phyloP scores from a whole-genome alignment of 2,329 filamentous ascomycete species.

The Albophoma yamanashiensis region DNA sequence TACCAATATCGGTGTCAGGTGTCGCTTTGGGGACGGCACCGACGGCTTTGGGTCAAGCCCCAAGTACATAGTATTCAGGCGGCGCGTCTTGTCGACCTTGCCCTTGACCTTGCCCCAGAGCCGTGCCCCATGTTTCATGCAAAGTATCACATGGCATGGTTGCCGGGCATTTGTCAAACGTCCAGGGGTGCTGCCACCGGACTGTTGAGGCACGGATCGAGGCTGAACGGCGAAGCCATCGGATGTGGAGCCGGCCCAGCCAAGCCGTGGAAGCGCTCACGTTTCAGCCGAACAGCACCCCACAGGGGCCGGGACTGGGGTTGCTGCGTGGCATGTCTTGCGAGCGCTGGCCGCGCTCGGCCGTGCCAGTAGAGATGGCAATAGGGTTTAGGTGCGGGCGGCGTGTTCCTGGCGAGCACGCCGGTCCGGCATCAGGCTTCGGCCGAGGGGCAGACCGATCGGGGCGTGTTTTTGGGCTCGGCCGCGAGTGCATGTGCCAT shows the following conservation, averaged over 20 bases:
- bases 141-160: slow-evolving; percentile 1
- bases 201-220: background rate
- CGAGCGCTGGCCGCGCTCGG: background rate
- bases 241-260: background rate
- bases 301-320: background rate
- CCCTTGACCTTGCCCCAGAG: background rate
- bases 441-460: background rate
- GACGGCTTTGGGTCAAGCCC: background rate
- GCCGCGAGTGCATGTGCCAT: background rate
- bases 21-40: background rate
- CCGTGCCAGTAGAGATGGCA: background rate
- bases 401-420: background rate
- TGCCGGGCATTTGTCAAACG: slow-evolving; percentile 5
- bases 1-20: background rate
- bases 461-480: background rate
- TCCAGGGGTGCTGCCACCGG: background rate
- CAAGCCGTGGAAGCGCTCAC: background rate
- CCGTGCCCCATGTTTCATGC: slow-evolving; percentile 5
- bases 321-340: background rate
- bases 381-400: background rate
- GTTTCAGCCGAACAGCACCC: background rate
- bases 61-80: background rate
- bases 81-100: background rate
- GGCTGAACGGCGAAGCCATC: background rate
- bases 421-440: background rate